Conservation (phyloP, 2,329 filamentous ascomycete genomes). For the Clonostachys chloroleuca region DNA sequence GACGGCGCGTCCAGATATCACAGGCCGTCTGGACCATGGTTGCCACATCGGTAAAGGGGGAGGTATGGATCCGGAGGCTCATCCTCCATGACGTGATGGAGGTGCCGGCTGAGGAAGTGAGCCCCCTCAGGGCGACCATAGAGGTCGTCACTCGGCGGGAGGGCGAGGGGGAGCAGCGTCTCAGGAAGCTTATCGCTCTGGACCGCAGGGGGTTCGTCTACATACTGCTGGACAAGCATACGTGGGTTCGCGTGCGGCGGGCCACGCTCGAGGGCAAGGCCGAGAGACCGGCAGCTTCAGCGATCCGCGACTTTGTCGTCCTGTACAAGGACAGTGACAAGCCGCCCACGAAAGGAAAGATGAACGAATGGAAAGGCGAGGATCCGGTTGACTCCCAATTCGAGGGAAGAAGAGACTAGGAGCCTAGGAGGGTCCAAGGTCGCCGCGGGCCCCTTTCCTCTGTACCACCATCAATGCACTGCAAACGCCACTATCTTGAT, state of each 20-base stretch:
- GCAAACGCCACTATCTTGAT: no score
- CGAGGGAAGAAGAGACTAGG: no score
- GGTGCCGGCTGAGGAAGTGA: conserved; percentile 6
- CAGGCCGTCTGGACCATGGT: conserved; percentile 60
- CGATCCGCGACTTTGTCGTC: conserved; percentile 10
- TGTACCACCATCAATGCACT: no score
- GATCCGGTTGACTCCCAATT: no score
- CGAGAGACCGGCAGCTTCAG: conserved; percentile 14
- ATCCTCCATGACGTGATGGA: conserved; percentile 29
- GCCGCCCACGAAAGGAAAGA: no score
- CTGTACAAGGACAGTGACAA: no score
- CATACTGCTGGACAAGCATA: conserved; percentile 11
- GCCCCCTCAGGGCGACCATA: conserved; percentile 2
- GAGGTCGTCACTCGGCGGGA: not conserved
- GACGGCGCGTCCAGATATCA: conserved; percentile 53
- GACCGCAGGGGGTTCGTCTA: conserved; percentile 8
- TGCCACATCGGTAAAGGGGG: conserved; percentile 3
- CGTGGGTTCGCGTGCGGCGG: conserved; percentile 16
- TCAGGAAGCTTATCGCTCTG: conserved; percentile 1
- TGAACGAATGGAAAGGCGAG: no score
- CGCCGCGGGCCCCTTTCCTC: no score
- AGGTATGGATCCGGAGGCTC: conserved; percentile 18
- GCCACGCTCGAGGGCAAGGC: conserved; percentile 25
- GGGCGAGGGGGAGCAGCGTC: conserved; percentile 2
- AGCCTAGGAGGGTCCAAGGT: no score